Evolutionary conservation across 495 filamentous ascomycete genomes (phyloP).

Genomic region (Aspergillus cristatus): DNA sequence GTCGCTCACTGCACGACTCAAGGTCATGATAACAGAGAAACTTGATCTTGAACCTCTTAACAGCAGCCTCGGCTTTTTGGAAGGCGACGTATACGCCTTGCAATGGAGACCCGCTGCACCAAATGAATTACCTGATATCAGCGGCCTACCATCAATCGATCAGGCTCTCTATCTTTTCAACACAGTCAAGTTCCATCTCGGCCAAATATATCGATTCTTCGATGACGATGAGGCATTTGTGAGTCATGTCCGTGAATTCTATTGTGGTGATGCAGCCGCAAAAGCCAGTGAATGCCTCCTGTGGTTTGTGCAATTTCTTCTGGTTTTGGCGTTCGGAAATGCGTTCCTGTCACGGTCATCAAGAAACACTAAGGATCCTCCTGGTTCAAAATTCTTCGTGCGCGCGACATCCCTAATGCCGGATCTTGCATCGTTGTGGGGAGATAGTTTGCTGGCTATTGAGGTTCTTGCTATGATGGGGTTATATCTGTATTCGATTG

Average conservation of each 20-base stretch:
- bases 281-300: conserved; percentile 16
- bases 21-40: conserved; percentile 21
- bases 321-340: conserved; percentile 31
- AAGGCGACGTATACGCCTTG: conserved; percentile 24
- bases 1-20: conserved; percentile 22
- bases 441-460: conserved; percentile 20
- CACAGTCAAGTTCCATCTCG: conserved; percentile 28
- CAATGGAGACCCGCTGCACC: conserved; percentile 14
- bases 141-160: conserved; percentile 23
- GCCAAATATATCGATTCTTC: conserved; percentile 26
- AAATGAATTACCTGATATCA: conserved; percentile 15
- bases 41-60: conserved; percentile 7
- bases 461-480: conserved; percentile 25
- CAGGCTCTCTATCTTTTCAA: conserved; percentile 28
- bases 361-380: conserved; percentile 13
- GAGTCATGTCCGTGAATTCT: conserved; percentile 19
- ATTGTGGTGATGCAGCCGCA: conserved; percentile 10
- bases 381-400: conserved; percentile 24
- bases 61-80: conserved; percentile 10
- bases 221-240: conserved; percentile 26
- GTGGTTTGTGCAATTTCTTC: conserved; percentile 31
- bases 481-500: conserved; percentile 30
- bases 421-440: conserved; percentile 18
- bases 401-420: conserved; percentile 33
- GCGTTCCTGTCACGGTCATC: conserved; percentile 21